Evolutionary conservation across 441 rosid genomes (phyloP).

Genomic region (Sinapis alba): DNA sequence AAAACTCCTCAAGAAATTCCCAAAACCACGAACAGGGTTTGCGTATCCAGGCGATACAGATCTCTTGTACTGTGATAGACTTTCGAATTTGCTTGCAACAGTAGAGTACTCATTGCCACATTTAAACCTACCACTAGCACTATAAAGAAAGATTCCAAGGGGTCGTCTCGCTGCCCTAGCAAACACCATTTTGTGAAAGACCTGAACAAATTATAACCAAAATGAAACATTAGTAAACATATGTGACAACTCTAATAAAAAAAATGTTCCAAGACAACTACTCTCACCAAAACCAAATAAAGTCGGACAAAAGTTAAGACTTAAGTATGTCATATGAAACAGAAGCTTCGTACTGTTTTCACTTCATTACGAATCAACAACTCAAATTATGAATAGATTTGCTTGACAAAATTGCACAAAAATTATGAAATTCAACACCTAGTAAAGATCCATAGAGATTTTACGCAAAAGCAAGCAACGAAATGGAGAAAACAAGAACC

Average conservation of each 20-base stretch:
- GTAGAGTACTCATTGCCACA: slow-evolving; percentile 43
- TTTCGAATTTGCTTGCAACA: slow-evolving; percentile 38
- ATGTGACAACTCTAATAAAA: not conserved
- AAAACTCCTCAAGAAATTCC: slow-evolving; percentile 47
- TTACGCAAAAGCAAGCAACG: not conserved
- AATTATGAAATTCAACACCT: not conserved
- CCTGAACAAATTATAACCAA: not conserved
- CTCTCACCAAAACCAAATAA: not conserved
- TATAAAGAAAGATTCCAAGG: slow-evolving; percentile 42
- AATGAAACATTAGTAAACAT: slow-evolving; percentile 11
- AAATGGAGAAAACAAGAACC: not conserved
- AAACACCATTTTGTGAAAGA: slow-evolving; percentile 50
- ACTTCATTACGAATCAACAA: not conserved
- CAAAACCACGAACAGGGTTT: slow-evolving; percentile 38
- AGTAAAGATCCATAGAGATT: not conserved
- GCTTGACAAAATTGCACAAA: not conserved
- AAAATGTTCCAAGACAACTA: not conserved
- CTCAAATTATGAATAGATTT: not conserved
- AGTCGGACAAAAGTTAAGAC: not conserved
- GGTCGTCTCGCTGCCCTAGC: slow-evolving; percentile 55
- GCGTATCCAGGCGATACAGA: slow-evolving; percentile 11
- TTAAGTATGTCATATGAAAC: not conserved
- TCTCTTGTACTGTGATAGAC: slow-evolving; percentile 34
- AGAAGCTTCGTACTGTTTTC: not conserved
- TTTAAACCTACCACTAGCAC: slow-evolving; percentile 37